phyloP scores from a whole-genome alignment of 2,329 filamentous ascomycete species.

The Pyrenochaeta sp. region DNA sequence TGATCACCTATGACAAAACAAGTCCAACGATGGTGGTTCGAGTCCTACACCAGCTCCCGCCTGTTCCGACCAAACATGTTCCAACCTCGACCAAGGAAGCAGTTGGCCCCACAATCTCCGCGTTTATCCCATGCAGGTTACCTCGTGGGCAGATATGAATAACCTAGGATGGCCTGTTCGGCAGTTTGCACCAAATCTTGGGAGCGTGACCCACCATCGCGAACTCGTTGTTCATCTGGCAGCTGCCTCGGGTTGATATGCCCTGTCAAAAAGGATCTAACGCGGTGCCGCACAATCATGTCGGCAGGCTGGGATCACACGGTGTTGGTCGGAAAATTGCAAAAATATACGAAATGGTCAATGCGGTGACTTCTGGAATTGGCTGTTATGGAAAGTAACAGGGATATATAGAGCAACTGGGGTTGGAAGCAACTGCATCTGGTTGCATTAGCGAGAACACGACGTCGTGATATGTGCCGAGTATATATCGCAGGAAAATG shows the following conservation, averaged over 20 bases:
- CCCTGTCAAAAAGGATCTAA: slow-evolving; percentile 14
- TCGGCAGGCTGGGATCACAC: slow-evolving; percentile 17
- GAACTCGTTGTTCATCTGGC: slow-evolving; percentile 10
- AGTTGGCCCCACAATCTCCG: slow-evolving; percentile 8
- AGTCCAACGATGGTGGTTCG: slow-evolving; percentile 10
- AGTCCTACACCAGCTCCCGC: slow-evolving; percentile 14
- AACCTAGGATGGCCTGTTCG: slow-evolving; percentile 10
- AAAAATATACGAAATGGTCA: slow-evolving; percentile 18
- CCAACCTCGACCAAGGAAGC: slow-evolving; percentile 6
- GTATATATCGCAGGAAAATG: slow-evolving; percentile 9
- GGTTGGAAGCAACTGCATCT: slow-evolving; percentile 14
- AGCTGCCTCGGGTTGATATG: slow-evolving; percentile 3
- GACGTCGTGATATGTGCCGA: slow-evolving; percentile 16
- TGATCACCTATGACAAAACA: slow-evolving; percentile 9
- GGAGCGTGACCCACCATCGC: slow-evolving; percentile 6
- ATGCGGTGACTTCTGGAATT: slow-evolving; percentile 5
- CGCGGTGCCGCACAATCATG: slow-evolving; percentile 12
- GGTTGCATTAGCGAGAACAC: slow-evolving; percentile 22
- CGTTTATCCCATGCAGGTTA: slow-evolving; percentile 12
- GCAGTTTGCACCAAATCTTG: slow-evolving; percentile 19
- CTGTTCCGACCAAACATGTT: slow-evolving; percentile 11
- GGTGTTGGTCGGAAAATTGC: slow-evolving; percentile 13
- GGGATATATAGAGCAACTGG: slow-evolving; percentile 17
- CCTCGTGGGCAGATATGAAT: slow-evolving; percentile 14
- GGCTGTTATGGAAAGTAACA: slow-evolving; percentile 11